Evolutionary conservation across 345 rosid genomes (phyloP).

Genomic region (Eucalyptus grandis): DNA sequence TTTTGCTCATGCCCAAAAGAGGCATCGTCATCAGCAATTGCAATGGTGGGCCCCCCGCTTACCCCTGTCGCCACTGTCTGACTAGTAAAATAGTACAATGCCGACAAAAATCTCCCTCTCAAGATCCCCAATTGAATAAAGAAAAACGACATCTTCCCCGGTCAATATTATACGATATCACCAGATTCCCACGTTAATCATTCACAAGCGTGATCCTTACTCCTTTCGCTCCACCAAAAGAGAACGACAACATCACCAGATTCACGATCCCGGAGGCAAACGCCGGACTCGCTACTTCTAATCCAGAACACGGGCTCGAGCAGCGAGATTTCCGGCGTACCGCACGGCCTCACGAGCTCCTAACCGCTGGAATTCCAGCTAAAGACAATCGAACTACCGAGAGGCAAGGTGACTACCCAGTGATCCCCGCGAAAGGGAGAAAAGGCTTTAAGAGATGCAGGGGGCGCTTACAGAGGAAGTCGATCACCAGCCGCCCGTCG

Average conservation of each 20-base stretch:
- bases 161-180: neutral
- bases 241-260: neutral
- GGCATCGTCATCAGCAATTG: neutral
- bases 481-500: conserved; percentile 79
- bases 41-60: neutral
- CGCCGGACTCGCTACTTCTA: neutral
- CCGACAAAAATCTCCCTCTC: neutral
- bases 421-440: neutral
- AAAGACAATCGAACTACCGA: neutral
- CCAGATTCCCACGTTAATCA: neutral
- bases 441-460: neutral
- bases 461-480: conserved; percentile 58
- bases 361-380: neutral
- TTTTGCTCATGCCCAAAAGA: neutral
- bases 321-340: neutral
- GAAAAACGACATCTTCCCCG: neutral
- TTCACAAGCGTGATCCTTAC: neutral
- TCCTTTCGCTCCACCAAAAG: neutral
- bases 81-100: neutral
- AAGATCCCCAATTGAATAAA: neutral
- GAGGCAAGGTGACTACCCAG: neutral
- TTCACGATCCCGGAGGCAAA: neutral
- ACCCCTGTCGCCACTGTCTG: neutral
- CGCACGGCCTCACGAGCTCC: neutral
- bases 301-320: neutral